Conservation (phyloP, 768 basidiomycete genomes). For the Leccinum pellstonianum region DNA sequence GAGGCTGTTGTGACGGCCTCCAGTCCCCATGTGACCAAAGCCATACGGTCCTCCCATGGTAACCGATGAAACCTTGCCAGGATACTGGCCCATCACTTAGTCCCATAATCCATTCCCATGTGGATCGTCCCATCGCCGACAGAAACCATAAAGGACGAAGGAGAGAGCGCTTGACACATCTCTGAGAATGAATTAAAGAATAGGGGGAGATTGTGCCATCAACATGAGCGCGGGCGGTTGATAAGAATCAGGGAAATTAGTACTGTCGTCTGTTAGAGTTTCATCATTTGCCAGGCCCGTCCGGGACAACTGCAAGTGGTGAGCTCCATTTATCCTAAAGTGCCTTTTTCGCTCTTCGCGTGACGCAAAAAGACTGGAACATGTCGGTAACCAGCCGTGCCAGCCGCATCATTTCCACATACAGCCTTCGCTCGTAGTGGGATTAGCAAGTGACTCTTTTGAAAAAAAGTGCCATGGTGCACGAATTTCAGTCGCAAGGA, state of each 20-base stretch:
- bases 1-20: neutral
- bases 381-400: neutral
- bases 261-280: neutral
- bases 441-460: neutral
- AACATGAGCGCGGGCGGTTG: neutral
- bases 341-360: neutral
- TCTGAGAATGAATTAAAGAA: neutral
- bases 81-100: neutral
- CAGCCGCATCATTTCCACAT: neutral
- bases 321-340: neutral
- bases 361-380: no score
- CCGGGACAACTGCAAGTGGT: neutral
- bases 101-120: neutral
- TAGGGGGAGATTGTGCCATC: neutral
- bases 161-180: neutral
- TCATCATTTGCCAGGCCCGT: neutral
- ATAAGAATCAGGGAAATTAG: neutral
- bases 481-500: neutral
- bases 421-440: neutral
- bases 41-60: neutral
- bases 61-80: neutral
- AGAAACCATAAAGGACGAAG: neutral
- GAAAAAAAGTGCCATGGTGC: no score
- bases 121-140: neutral
- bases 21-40: neutral